Evolutionary conservation across 2,329 filamentous ascomycete species (phyloP), one percentile per base, ranked within the genome.

Genomic region (Sarocladium kiliense): DNA sequence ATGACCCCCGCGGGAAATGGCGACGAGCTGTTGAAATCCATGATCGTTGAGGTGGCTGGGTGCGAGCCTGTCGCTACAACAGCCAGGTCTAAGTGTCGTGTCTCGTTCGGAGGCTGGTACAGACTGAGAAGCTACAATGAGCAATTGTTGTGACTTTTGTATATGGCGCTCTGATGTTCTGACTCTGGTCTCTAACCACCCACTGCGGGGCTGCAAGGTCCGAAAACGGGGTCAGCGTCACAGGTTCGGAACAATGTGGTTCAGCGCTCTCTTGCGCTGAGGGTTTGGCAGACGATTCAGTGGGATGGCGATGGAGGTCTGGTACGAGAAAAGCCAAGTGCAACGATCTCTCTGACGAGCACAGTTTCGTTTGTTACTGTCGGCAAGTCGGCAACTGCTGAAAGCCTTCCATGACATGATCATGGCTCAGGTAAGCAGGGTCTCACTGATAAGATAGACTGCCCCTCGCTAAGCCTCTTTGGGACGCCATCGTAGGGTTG

Each of bases 1-100:
- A 85, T 88, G 66, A 93, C 84, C 53, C 89, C 89, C 73, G 89
- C 88, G 3, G 88, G 86, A 59, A 80, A 86, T 56, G 82, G 81
- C 55, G 81, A 83, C 30, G 81, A 81, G 73, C 79, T 82, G 69
- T 86, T 84, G 71, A 86, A 86, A 60, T 83, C 81, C 83, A 87
- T 86, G 59, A 34, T 27, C 3, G 21, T 10, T 9, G 42, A 16
- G 9, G 18, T 53, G 27, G 10, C 7, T 36, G 27, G 4, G 18
- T 27, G 26, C 47, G 47, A 34, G 30, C 23, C 47, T 19, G 23
- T 36, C 47, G 30, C 47, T 47, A 3, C 6, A 12, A 10, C n/a
- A 18, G 21, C 21, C 41, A n/a, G n/a, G n/a, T n/a, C n/a, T n/a
- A n/a, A n/a, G n/a, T n/a, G n/a, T n/a, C n/a, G n/a, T n/a, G n/a